Evolutionary conservation across 2,329 filamentous ascomycete species (phyloP), one percentile per base, ranked within the genome.

Genomic region (Geoglossum cookeanum): DNA sequence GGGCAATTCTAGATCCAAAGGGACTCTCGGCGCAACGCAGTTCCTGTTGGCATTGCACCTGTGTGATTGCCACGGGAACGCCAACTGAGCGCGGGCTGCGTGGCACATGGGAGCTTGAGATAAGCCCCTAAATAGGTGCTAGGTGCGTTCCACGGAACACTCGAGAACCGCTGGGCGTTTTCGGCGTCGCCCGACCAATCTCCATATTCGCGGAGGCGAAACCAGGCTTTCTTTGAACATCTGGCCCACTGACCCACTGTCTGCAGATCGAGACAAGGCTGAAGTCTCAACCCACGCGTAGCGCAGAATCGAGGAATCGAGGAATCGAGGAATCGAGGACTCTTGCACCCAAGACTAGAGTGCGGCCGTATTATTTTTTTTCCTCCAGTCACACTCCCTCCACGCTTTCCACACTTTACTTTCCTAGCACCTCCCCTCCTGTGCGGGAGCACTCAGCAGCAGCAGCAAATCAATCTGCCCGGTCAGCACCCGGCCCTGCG

Each of bases 261-360:
- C 48, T 32, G 48, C 27, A 33, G 29, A 52, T 27, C 48, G 48
- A 55, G 42, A 45, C 54, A 55, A 55, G 54, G 54, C 54, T 55
- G 54, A 55, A 33, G 6, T 45, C 11, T 27, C 45, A 22, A 22
- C 22, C 8, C 35, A 11, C 5, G 9, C 3, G 6, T 32, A 3
- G 7, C 9, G 30, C 30, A 30, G 3, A 30, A 7, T 51, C 29
- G 6, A 22, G 47, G 27, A 11, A 11, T 35, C 32, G 6, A 22
- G 47, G 27, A 11, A 11, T 35, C 32, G 6, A 22, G 47, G 27
- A 11, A 11, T 35, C 32, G 22, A 45, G 17, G n/a, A 7, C 4
- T 6, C 17, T 22, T 45, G n/a, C 42, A 22, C 22, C 22, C 22
- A 22, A 22, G 22, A 22, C 22, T 22, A 2, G 22, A 22, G 22